Percentiles rank a stretch among this genome's conserved stretches.
Conservation (phyloP, 2,329 filamentous ascomycete species). For the Neonectria ditissima region DNA sequence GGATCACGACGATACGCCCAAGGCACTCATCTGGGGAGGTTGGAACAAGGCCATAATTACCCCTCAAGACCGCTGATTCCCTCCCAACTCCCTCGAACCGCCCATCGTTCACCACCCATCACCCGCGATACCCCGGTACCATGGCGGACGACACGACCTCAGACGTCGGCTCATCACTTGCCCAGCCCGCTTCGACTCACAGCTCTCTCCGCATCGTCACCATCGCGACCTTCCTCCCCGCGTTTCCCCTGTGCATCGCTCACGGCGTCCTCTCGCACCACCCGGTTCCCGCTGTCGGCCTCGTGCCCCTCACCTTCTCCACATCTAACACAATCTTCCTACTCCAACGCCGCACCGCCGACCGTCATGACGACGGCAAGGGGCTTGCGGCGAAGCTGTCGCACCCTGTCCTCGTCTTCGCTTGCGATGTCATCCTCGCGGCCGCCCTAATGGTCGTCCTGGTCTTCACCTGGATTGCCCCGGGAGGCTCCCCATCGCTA, state of each 20-base stretch:
- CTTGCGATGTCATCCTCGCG: constrained; percentile 52
- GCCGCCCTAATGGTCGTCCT: constrained; percentile 53
- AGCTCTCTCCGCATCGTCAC: constrained; percentile 50
- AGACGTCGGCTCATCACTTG: constrained; percentile 26
- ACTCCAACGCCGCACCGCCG: constrained; percentile 31
- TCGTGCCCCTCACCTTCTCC: constrained; percentile 55
- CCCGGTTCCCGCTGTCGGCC: constrained; percentile 53
- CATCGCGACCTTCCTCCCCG: constrained; percentile 53
- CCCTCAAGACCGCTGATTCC: background rate
- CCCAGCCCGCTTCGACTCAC: constrained; percentile 31
- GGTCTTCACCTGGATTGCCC: constrained; percentile 55
- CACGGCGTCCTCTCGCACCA: constrained; percentile 52
- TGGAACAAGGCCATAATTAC: constrained; percentile 19
- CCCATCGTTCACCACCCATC: constrained; percentile 5
- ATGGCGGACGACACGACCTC: constrained; percentile 36
- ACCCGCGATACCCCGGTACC: background rate
- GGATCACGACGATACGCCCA: constrained; percentile 31
- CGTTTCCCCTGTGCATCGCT: constrained; percentile 54
- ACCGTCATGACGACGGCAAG: constrained; percentile 7
- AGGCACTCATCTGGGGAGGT: constrained; percentile 21
- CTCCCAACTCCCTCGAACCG: constrained; percentile 2
- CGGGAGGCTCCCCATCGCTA: constrained; percentile 44
- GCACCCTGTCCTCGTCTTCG: constrained; percentile 53
- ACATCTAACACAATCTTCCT: constrained; percentile 43
- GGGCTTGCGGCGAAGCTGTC: constrained; percentile 19